phyloP scores from a whole-genome alignment of 1,139 yeast genomes.

The Yamadazyma triangularis region DNA sequence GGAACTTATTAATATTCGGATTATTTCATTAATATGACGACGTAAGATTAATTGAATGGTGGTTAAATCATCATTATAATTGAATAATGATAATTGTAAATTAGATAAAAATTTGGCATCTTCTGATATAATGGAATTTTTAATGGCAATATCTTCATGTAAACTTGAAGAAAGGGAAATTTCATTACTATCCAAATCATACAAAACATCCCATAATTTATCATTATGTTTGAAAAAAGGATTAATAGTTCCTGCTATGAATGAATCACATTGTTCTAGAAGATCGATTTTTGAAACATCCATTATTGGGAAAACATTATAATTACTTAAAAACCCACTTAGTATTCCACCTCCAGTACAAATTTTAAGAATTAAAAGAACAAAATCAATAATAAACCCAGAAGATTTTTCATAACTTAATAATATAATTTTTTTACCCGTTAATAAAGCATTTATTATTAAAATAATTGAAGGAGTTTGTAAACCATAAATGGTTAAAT shows the following conservation, averaged over 20 bases:
- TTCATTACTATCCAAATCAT: constrained; percentile 52
- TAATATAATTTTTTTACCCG: constrained; percentile 53
- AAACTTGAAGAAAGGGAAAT: constrained; percentile 28
- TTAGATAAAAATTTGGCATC: constrained; percentile 46
- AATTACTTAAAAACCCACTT: constrained; percentile 43
- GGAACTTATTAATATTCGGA: constrained; percentile 37
- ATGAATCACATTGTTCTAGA: constrained; percentile 49
- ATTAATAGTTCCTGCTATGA: constrained; percentile 63
- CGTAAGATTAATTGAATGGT: constrained; percentile 45
- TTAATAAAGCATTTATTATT: constrained; percentile 52
- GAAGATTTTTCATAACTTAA: constrained; percentile 54
- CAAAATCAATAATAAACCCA: constrained; percentile 51
- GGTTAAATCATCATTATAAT: constrained; percentile 46
- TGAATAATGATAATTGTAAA: constrained; percentile 40
- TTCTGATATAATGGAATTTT: constrained; percentile 40
- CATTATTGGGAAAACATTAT: constrained; percentile 56
- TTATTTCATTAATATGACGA: constrained; percentile 44
- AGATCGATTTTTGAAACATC: constrained; percentile 60
- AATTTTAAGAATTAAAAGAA: constrained; percentile 49
- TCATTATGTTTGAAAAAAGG: constrained; percentile 61
- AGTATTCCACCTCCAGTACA: constrained; percentile 58
- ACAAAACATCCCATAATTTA: constrained; percentile 53
- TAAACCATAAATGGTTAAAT: constrained; percentile 49
- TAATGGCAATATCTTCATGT: constrained; percentile 11
- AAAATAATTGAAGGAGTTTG: constrained; percentile 57